These are phyloP conservation scores for Ogataea pilisensis DNA, from an alignment of 805 yeast species.

Conservation along the genomic window DNA sequence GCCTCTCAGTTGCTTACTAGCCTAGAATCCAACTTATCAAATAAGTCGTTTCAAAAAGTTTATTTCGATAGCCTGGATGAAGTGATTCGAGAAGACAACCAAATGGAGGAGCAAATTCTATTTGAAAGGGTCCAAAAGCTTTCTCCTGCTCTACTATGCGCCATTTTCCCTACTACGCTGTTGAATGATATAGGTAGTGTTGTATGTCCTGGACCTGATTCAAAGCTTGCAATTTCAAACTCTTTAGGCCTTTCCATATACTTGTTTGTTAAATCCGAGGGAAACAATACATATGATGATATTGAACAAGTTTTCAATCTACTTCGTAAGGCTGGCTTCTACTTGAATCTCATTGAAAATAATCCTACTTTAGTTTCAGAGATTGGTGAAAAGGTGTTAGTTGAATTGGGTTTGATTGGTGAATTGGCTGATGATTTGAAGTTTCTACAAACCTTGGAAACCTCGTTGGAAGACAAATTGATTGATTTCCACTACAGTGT, in stretches of 20 bases:
- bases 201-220: slow-evolving; percentile 10
- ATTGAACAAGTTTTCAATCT: background rate
- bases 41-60: slow-evolving; percentile 8
- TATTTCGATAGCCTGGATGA: slow-evolving; percentile 13
- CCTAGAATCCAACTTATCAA: slow-evolving; percentile 17
- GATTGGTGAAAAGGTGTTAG: slow-evolving; percentile 2
- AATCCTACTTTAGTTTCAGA: slow-evolving; percentile 2
- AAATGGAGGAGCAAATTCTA: background rate
- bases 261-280: slow-evolving; percentile 6
- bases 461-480: slow-evolving; percentile 6
- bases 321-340: slow-evolving; percentile 5
- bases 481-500: slow-evolving; percentile 8
- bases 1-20: slow-evolving; percentile 14
- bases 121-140: slow-evolving; percentile 4
- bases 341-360: slow-evolving; percentile 1
- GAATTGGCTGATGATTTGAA: slow-evolving; percentile 38
- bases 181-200: background rate
- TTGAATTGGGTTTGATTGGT: slow-evolving; percentile 29
- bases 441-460: slow-evolving; percentile 21
- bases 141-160: slow-evolving; percentile 1
- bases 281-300: background rate
- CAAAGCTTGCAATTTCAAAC: slow-evolving; percentile 18
- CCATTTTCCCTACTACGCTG: slow-evolving; percentile 8
- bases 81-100: slow-evolving; percentile 1
- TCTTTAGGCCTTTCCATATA: slow-evolving; percentile 21